These are phyloP conservation scores for Agrocybe chaxingu DNA, from an alignment of 768 basidiomycete genomes.

Conservation along the genomic window DNA sequence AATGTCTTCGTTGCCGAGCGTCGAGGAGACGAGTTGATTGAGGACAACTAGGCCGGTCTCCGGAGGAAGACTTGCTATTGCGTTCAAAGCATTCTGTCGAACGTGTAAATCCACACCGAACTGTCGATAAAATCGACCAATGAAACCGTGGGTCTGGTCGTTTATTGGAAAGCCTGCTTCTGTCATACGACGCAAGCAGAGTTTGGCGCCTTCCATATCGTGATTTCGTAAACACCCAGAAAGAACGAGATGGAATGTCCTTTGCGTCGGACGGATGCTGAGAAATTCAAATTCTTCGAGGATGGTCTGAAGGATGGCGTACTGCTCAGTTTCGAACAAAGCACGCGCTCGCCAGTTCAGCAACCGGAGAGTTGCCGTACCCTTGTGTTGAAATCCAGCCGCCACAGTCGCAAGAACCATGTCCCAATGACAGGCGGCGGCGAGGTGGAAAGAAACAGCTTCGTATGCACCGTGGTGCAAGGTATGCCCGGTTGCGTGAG, in stretches of 20 bases:
- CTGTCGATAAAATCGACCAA: constrained; percentile 55
- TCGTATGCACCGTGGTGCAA: constrained; percentile 60
- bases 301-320: constrained; percentile 38
- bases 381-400: constrained; percentile 46
- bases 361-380: constrained; percentile 48
- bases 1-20: constrained; percentile 54
- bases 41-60: constrained; percentile 49
- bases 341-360: constrained; percentile 73
- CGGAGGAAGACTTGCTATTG: constrained; percentile 37
- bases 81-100: constrained; percentile 46
- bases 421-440: constrained; percentile 45
- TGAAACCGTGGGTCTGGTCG: constrained; percentile 54
- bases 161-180: constrained; percentile 51
- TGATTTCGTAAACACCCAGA: constrained; percentile 67
- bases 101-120: constrained; percentile 58
- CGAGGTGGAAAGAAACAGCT: constrained; percentile 45
- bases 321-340: constrained; percentile 51
- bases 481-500: constrained; percentile 44
- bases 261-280: constrained; percentile 45
- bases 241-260: constrained; percentile 69
- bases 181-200: constrained; percentile 54
- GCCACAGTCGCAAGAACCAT: constrained; percentile 44
- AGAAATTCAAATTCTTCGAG: constrained; percentile 49
- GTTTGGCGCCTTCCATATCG: constrained; percentile 54
- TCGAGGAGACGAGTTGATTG: constrained; percentile 66